These are phyloP conservation scores for Lophiostoma macrostomum DNA, from an alignment of 495 filamentous ascomycete genomes.

Conservation along the genomic window DNA sequence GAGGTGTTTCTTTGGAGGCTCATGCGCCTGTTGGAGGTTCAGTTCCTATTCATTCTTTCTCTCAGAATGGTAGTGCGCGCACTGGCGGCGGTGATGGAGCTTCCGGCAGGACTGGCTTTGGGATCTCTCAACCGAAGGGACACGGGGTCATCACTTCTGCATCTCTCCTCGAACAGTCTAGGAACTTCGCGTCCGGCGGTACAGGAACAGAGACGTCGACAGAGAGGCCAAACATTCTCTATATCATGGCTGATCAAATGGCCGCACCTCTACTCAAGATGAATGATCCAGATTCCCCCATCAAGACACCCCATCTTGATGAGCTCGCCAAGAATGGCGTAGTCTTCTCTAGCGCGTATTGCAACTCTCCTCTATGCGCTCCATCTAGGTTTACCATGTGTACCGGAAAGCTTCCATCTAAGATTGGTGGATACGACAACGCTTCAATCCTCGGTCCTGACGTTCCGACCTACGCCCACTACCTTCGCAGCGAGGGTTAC, in stretches of 20 bases:
- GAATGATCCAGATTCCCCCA: conserved; percentile 73
- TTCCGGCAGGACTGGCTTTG: neutral
- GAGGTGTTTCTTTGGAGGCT: conserved; percentile 10
- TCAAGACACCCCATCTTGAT: conserved; percentile 84
- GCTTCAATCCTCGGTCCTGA: conserved; percentile 71
- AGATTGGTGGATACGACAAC: conserved; percentile 85
- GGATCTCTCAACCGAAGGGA: conserved; percentile 7
- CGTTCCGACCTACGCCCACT: conserved; percentile 82
- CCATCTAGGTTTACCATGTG: conserved; percentile 88
- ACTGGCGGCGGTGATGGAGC: neutral
- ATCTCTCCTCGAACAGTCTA: conserved; percentile 16
- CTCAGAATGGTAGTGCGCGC: conserved; percentile 15
- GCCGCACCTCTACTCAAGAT: conserved; percentile 80
- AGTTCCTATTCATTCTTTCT: conserved; percentile 8
- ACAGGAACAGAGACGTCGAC: neutral
- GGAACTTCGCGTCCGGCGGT: conserved; percentile 11
- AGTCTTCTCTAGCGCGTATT: conserved; percentile 85
- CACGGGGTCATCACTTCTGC: conserved; percentile 14
- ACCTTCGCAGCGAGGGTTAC: conserved; percentile 78
- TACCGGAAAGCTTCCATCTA: conserved; percentile 79
- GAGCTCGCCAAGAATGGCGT: conserved; percentile 71
- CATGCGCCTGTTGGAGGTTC: conserved; percentile 9
- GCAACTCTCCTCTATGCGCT: conserved; percentile 82
- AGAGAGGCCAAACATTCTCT: conserved; percentile 68
- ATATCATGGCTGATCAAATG: conserved; percentile 93